phyloP scores from a whole-genome alignment of 208 protist species.

The Trypanosoma boissoni region DNA sequence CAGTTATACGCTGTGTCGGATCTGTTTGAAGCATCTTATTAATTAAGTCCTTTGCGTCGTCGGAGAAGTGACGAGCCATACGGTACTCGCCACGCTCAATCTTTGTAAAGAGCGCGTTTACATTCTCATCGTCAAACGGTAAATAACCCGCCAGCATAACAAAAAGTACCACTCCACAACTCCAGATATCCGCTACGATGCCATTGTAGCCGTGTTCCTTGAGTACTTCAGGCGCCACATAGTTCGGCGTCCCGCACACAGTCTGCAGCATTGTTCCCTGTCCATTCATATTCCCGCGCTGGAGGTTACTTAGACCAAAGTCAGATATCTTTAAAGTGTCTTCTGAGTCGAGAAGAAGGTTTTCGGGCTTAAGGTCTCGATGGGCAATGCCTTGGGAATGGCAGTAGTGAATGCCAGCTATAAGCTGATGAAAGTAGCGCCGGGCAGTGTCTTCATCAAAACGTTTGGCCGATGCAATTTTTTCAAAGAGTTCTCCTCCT shows the following conservation, averaged over 20 bases:
- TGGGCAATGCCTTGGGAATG: conserved; percentile 86
- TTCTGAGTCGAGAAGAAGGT: conserved; percentile 78
- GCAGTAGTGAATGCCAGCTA: conserved; percentile 90
- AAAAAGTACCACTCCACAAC: conserved; percentile 93
- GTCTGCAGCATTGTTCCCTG: conserved; percentile 78
- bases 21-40: conserved; percentile 77
- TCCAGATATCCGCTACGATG: conserved; percentile 94
- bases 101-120: conserved; percentile 89
- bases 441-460: conserved; percentile 86
- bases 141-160: conserved; percentile 92
- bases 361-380: conserved; percentile 90
- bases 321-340: conserved; percentile 87
- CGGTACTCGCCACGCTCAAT: conserved; percentile 89
- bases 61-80: conserved; percentile 74
- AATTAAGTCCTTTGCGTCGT: conserved; percentile 63
- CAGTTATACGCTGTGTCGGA: conserved; percentile 70
- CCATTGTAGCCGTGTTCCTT: conserved; percentile 89
- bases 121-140: conserved; percentile 90
- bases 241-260: conserved; percentile 89
- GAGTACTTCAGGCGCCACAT: conserved; percentile 93
- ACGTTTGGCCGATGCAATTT: conserved; percentile 69
- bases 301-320: conserved; percentile 89
- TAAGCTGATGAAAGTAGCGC: conserved; percentile 94
- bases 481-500: conserved; percentile 93
- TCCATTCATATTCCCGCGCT: conserved; percentile 38